Base-by-base conservation (phyloP, 306 rosid species). In the Biancaea sappan region DNA sequence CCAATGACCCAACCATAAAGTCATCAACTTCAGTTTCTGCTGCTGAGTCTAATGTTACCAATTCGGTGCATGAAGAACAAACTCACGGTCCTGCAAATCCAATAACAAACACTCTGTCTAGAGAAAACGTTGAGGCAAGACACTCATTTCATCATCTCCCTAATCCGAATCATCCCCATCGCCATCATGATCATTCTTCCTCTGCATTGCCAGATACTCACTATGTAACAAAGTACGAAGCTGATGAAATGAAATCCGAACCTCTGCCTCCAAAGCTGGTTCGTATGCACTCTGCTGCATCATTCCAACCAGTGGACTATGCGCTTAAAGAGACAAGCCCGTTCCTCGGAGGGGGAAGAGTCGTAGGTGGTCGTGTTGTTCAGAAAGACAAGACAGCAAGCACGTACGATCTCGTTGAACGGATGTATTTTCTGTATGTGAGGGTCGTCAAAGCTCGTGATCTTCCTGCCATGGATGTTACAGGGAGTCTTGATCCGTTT, bases 301-400 rank as follows among this genome's bases (percentile, higher is more conserved):
- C 94, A 0, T 67, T 81, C 3, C 98, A 92, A 56, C 94, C 94
- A 2, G 91, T 84, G 26, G 98, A 94, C 59, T 94, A 70, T 69
- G 88, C 96, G 5, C 87, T 94, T 1, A 94, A 91, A 75, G 97
- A 91, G 90, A 94, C 98, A 12, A 94, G 97, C 66, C 98, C 98
- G 13, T 90, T 79, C 68, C 96, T 94, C 1, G 98, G 98, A 1
- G 97, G 97, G 15, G 98, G 97, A 44, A 84, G 92, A 77, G 97
- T 94, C 46, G 91, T 91, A 4, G 97, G 96, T 1, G 98, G 94
- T 3, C 96, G 89, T 3, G 88, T 92, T 6, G 73, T 90, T 46
- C 93, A 83, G 0, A 73, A 84, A 71, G 91, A 94, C 86, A 93
- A 93, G 87, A 79, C 92, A 8, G 71, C 94, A 4, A 93, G 96